Base-by-base conservation (phyloP, 1,284 basidiomycete genomes). In the Trichosporon coremiiforme region DNA sequence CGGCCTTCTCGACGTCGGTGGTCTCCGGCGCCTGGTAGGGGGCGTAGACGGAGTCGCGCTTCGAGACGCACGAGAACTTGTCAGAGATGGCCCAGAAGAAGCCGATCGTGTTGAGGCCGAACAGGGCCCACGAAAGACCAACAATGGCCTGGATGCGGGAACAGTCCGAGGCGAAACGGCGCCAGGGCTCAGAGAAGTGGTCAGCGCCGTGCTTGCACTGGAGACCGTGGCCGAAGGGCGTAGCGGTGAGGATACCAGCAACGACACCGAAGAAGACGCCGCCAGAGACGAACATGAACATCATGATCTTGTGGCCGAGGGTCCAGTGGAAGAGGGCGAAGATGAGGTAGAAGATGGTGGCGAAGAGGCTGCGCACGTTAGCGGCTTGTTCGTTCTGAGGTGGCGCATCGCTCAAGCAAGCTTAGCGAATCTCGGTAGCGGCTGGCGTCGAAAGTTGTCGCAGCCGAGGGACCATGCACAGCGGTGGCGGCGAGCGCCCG, bases 161-260 rank as follows among this genome's bases (percentile, higher is more conserved):
- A 71, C 80, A 81, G 55, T 79, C 70, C 57, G 38, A 9, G 41
- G 75, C 66, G 70, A 74, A 79, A 9, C 75, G 75, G 29, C 67
- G 71, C 70, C 70, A 81, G 35, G 73, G 67, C 2, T 47, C 68
- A 7, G 77, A 68, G 75, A 81, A 79, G 13, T 50, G 25, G 15
- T 70, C 71, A 57, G 70, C 66, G 41, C 74, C 72, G 68, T 79
- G 76, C 50, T 71, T 70, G 75, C 80, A 81, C 70, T 79, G 77
- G 53, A 78, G 71, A 36, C 77, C 77, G 74, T 80, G 79, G 17
- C 80, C 80, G 73, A 79, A 81, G 38, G 80, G 80, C 2, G 80
- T 80, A 6, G 31, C 63, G n/a, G 76, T 66, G 64, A 81, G 69
- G 71, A 80, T 76, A 66, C 80, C 80, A 4, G 80, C 80, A 25